Evolutionary conservation across 495 filamentous ascomycete genomes (phyloP).

Genomic region (Neurospora tetraspora): DNA sequence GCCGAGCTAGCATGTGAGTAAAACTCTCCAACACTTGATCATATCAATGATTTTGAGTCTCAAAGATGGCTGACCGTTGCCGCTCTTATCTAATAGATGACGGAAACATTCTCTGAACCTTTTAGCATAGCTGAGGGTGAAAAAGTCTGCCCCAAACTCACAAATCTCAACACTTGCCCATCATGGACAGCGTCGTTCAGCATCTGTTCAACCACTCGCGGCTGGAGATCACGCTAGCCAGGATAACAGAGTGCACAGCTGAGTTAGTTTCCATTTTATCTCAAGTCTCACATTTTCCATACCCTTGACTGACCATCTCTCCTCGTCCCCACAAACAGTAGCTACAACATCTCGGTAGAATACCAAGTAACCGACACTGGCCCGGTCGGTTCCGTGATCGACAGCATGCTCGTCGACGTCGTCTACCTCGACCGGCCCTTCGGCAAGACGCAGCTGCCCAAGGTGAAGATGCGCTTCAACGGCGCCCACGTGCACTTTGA

Average conservation of each 20-base stretch:
- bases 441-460: constrained; percentile 20
- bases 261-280: constrained; percentile 10
- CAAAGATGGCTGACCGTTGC: neutral
- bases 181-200: constrained; percentile 13
- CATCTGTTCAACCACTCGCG: constrained; percentile 10
- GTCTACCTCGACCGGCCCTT: constrained; percentile 7
- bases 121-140: neutral
- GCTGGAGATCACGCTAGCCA: constrained; percentile 12
- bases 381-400: constrained; percentile 10
- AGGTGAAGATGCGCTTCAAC: constrained; percentile 10
- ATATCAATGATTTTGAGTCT: neutral
- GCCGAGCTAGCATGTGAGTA: neutral
- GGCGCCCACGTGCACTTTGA: constrained; percentile 16
- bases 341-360: neutral
- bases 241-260: constrained; percentile 9
- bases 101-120: neutral
- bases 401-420: constrained; percentile 23
- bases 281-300: constrained; percentile 1
- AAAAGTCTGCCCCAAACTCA: neutral
- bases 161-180: neutral
- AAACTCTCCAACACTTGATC: neutral
- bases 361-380: constrained; percentile 18
- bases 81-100: neutral
- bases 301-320: neutral
- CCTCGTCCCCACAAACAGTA: neutral